These are phyloP conservation scores for Hypoxylon intermedium DNA, from an alignment of 495 filamentous ascomycete species.

Conservation along the genomic window DNA sequence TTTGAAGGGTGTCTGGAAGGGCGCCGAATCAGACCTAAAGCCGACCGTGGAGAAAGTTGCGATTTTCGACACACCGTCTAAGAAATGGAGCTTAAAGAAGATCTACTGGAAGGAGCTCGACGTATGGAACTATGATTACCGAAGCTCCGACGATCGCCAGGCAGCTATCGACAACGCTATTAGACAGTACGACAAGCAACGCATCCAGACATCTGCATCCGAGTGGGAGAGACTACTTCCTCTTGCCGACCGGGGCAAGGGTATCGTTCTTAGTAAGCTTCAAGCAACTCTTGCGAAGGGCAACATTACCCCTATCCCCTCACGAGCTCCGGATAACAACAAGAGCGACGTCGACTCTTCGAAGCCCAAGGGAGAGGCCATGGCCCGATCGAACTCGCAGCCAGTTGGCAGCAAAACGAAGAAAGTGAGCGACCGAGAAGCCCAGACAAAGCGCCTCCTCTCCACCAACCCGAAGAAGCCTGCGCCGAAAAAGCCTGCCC, in stretches of 20 bases:
- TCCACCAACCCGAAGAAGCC: constrained; percentile 51
- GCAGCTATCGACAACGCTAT: constrained; percentile 86
- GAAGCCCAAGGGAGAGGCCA: constrained; percentile 59
- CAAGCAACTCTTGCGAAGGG: constrained; percentile 66
- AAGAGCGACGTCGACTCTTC: constrained; percentile 64
- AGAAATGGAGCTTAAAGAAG: constrained; percentile 73
- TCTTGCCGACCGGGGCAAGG: constrained; percentile 77
- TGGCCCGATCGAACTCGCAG: constrained; percentile 62
- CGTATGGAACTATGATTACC: constrained; percentile 78
- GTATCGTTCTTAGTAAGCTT: constrained; percentile 78
- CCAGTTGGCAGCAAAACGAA: constrained; percentile 60
- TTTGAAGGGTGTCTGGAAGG: constrained; percentile 62
- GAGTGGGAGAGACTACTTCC: constrained; percentile 83
- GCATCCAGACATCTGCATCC: constrained; percentile 72
- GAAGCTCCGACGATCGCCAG: constrained; percentile 70
- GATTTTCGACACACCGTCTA: constrained; percentile 58
- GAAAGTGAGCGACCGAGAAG: constrained; percentile 66
- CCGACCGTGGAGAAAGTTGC: constrained; percentile 66
- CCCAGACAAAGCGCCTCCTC: constrained; percentile 66
- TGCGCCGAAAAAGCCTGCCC: constrained; percentile 55
- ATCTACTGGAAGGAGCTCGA: constrained; percentile 82
- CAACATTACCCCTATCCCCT: constrained; percentile 62
- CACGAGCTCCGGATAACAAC: constrained; percentile 64
- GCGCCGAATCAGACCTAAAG: constrained; percentile 63
- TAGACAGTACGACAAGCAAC: constrained; percentile 77